Evolutionary conservation across 2,329 filamentous ascomycete species (phyloP), one percentile per base, ranked within the genome.

Genomic region (Diplocarpon rosae): DNA sequence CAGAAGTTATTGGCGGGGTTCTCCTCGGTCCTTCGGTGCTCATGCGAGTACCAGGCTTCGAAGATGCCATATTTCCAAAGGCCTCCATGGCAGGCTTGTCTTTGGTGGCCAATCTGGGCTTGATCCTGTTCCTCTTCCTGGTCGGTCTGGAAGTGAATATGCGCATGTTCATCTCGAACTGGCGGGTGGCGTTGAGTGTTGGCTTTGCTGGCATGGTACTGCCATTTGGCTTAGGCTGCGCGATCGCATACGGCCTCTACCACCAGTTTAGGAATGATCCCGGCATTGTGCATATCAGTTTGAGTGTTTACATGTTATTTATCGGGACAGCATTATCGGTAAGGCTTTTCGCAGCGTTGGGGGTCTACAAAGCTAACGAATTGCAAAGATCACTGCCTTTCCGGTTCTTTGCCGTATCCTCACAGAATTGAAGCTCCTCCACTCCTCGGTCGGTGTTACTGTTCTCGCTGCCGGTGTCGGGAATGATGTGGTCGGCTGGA

Each of bases 341-440:
- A 48, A 30, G 51, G 13, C 14, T 1, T 16, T 36, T 20, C 13
- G 24, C 14, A 12, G 36, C 10, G 35, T 6, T 5, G 2, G 4
- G 3, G 5, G 20, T 30, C 10, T 15, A 8, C 4, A 27, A 13
- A 37, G 15, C 49, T 51, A 39, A 48, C 27, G n/a, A 24, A 5
- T 11, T 2, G 11, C 15, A 38, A 12, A 56, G 54, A 96, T 96
- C 55, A 95, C 90, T 1, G 87, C 78, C 8, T 82, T 96, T 56
- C 90, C 90, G 0, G 90, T 96, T 0, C 75, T 96, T 11, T 95
- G 90, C 59, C 85, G 90, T 62, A 96, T 96, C 53, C 68, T 96
- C 52, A 90, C 87, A 0, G 89, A 95, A 63, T 70, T 96, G 42
- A 92, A 95, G 56, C 70, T 96, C 39, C 78, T 96, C 4, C 69